Evolutionary conservation across 2,329 filamentous ascomycete species (phyloP).

Genomic region (Diaporthe helianthi): DNA sequence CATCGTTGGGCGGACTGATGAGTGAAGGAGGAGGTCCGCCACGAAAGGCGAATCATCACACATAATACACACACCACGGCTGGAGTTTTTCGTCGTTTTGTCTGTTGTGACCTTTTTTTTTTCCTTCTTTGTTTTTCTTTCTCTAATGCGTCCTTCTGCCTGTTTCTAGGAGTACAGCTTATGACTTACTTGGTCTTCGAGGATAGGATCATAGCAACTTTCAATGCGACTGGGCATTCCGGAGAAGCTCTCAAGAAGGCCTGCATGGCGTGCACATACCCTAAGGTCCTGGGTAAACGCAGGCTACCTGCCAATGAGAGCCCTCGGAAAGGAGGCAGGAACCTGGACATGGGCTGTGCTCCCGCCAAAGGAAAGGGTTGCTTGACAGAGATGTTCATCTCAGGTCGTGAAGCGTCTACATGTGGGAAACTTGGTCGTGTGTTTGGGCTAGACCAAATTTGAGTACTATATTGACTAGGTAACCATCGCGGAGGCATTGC

Average conservation of each 20-base stretch:
- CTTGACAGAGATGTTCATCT: background rate
- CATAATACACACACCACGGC: constrained; percentile 34
- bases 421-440: background rate
- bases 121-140: background rate
- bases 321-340: background rate
- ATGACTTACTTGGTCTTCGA: constrained; percentile 9
- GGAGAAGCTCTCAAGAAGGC: background rate
- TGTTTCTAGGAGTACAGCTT: constrained; percentile 24
- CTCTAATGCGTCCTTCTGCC: constrained; percentile 22
- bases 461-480: too few relatives aligned
- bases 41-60: constrained; percentile 32
- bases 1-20: constrained; percentile 21
- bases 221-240: constrained; percentile 24
- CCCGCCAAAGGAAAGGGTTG: background rate
- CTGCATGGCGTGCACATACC: background rate
- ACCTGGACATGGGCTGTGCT: background rate
- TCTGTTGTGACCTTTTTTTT: constrained; percentile 23
- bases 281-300: background rate
- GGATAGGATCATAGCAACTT: constrained; percentile 30
- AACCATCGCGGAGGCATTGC: too few relatives aligned
- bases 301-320: background rate
- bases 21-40: constrained; percentile 5
- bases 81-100: constrained; percentile 29
- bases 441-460: background rate
- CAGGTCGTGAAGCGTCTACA: background rate